Conservation (phyloP, 2,329 filamentous ascomycete genomes). For the Coleophoma eucalyptorum region DNA sequence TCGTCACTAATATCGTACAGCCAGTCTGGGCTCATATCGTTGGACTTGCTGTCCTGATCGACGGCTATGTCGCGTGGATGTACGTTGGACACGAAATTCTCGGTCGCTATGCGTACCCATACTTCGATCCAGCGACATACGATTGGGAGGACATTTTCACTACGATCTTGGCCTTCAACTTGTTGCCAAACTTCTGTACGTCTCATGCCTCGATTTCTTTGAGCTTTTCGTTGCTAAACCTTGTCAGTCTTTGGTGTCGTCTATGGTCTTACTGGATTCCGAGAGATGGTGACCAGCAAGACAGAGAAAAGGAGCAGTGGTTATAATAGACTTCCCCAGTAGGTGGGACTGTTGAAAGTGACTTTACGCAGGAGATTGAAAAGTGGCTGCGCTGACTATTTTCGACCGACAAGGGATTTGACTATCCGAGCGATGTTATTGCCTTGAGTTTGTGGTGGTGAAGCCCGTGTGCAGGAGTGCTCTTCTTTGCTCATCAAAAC, state of each 20-base stretch:
- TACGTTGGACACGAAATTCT: constrained; percentile 21
- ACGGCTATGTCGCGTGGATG: constrained; percentile 25
- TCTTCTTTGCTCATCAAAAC: too few relatives aligned
- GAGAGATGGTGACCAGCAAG: constrained; percentile 15
- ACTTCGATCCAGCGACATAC: constrained; percentile 22
- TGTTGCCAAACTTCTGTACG: constrained; percentile 19
- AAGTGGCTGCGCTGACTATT: too few relatives aligned
- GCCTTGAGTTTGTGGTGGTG: too few relatives aligned
- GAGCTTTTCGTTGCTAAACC: not conserved
- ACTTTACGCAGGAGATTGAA: too few relatives aligned
- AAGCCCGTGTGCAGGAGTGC: too few relatives aligned
- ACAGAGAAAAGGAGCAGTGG: constrained; percentile 13
- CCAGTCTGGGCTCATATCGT: constrained; percentile 17
- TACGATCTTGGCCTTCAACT: constrained; percentile 14
- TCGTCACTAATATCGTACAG: constrained; percentile 14
- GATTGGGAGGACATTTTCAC: constrained; percentile 21
- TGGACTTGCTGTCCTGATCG: constrained; percentile 16
- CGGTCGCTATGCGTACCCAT: constrained; percentile 24
- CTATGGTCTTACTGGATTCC: constrained; percentile 16
- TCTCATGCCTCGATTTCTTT: not conserved
- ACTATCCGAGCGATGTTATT: too few relatives aligned
- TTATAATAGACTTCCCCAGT: constrained; percentile 18
- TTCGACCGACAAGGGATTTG: too few relatives aligned
- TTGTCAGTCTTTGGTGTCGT: constrained; percentile 14
- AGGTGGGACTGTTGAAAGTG: not conserved